Base-by-base conservation (phyloP, 768 basidiomycete species). In the Suillus subaureus region DNA sequence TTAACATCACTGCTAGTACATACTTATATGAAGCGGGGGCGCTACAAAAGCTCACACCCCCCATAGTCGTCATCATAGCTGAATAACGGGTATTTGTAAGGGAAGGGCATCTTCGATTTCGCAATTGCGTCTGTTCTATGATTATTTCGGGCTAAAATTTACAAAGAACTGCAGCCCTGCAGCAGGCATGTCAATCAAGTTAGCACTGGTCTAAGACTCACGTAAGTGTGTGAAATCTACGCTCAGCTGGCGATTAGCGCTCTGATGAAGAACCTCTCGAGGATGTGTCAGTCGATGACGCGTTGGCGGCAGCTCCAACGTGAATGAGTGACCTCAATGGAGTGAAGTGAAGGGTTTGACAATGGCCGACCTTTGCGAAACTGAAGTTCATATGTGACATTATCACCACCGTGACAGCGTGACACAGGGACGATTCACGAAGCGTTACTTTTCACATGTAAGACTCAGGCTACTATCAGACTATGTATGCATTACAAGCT, bases 191-290 rank as follows among this genome's bases (percentile, higher is more conserved):
- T 21, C 42, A 21, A 42, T 21, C 42, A 43, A n/a, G 45, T 47
- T 12, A 47, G 45, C n/a, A 47, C 11, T 47, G 45, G 9, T 47
- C 45, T 4, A 47, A 47, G 45, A 47, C 45, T 47, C 21, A n/a
- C 45, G 45, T n/a, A n/a, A n/a, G n/a, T 47, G n/a, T 4, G 21
- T 9, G n/a, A 65, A n/a, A n/a, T n/a, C n/a, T n/a, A n/a, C 31
- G 31, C 31, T 31, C 31, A 31, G 31, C 31, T 31, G 31, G 31
- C 31, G 31, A 31, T 66, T 18, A 76, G 23, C 21, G 45, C 67
- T 69, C 3, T 13, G 56, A 39, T 31, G 18, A 39, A 6, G 3
- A 2, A 49, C 6, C 12, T 23, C 49, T 26, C 49, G 49, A 26
- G 23, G 13, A 51, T 16, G 23, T 51, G 23, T 26, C 23, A 15